phyloP scores from a whole-genome alignment of 106 monocot genomes.

The Platanthera zijinensis region DNA sequence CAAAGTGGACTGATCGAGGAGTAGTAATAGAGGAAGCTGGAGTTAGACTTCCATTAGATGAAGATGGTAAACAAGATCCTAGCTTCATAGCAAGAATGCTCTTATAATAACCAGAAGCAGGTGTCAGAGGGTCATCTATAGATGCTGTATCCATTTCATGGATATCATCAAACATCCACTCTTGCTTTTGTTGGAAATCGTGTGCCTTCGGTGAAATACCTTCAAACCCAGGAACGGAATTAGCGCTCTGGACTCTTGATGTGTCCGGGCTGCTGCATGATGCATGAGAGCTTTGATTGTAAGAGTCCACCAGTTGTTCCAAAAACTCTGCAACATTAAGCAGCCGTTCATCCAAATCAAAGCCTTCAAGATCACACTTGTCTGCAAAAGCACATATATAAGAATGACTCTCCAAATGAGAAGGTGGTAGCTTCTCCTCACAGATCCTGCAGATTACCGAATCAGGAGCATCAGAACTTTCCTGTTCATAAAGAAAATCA shows the following conservation, averaged over 20 bases:
- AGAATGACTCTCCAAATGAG: conserved; percentile 48
- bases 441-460: conserved; percentile 62
- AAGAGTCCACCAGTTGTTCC: conserved; percentile 49
- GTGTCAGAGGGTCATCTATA: conserved; percentile 38
- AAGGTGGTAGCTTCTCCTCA: conserved; percentile 46
- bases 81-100: conserved; percentile 35
- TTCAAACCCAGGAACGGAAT: conserved; percentile 24
- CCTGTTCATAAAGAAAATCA: conserved; percentile 20
- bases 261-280: conserved; percentile 40
- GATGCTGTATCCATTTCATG: conserved; percentile 82
- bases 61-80: conserved; percentile 22
- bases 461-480: conserved; percentile 25
- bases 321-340: conserved; percentile 38
- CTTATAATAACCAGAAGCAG: conserved; percentile 29
- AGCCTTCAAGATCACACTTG: conserved; percentile 56
- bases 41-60: conserved; percentile 57
- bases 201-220: conserved; percentile 38
- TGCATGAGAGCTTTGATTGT: conserved; percentile 21
- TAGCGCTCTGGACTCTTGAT: conserved; percentile 28
- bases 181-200: conserved; percentile 49
- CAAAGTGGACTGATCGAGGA: conserved; percentile 50
- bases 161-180: conserved; percentile 78
- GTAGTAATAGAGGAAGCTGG: conserved; percentile 55
- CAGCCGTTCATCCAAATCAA: conserved; percentile 40
- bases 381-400: conserved; percentile 78